A percentile compares a stretch with the other conserved stretches of the same genome.
Conservation (phyloP, 306 rosid species). For the Morella rubra region DNA sequence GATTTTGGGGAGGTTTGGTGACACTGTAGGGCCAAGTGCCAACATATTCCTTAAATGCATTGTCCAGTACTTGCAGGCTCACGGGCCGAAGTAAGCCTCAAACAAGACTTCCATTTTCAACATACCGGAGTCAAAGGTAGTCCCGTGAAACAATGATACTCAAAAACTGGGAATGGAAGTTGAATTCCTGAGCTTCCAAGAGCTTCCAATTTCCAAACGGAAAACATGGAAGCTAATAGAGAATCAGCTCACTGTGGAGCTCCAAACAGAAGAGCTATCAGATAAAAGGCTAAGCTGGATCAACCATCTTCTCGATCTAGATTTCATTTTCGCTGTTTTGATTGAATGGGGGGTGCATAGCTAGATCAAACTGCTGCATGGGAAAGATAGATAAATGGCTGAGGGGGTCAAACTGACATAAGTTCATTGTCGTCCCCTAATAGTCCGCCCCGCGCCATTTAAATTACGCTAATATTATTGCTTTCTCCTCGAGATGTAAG, state of each 20-base stretch:
- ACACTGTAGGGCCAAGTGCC: slow-evolving; percentile 18
- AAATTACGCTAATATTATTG: no score
- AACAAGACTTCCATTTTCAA: slow-evolving; percentile 37
- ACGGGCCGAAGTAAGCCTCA: slow-evolving; percentile 35
- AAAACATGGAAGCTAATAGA: slow-evolving; percentile 27
- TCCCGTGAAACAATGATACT: slow-evolving; percentile 43
- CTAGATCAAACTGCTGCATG: no score
- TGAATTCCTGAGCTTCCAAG: slow-evolving; percentile 13
- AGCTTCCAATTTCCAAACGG: slow-evolving; percentile 24
- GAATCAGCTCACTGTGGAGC: background rate
- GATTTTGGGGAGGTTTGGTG: background rate
- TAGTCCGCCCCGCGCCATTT: no score
- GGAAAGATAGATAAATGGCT: no score
- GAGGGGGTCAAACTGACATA: no score
- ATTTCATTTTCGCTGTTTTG: no score
- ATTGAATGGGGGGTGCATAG: no score
- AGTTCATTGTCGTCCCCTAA: no score
- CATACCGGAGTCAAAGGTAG: slow-evolving; percentile 31
- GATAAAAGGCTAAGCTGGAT: no score
- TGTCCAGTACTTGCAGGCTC: slow-evolving; percentile 23
- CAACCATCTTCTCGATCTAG: no score
- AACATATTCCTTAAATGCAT: slow-evolving; percentile 12
- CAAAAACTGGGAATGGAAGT: slow-evolving; percentile 21
- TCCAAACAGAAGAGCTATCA: background rate
- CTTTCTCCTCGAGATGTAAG: background rate